phyloP scores from a whole-genome alignment of 208 protist species.

The Leishmania arabica region DNA sequence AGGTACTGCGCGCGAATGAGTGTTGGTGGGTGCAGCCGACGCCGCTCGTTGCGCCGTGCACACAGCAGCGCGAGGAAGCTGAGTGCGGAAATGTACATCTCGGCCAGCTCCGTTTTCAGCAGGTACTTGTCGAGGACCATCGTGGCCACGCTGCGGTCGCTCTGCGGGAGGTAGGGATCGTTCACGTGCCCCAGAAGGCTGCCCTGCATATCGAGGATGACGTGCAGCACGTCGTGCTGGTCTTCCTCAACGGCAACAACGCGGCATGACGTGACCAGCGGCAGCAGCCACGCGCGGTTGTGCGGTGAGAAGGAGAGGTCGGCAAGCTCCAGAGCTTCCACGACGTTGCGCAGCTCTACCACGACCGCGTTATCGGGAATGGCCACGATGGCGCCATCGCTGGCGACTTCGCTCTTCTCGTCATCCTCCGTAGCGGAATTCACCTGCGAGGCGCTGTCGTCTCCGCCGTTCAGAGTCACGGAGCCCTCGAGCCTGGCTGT shows the following conservation, averaged over 20 bases:
- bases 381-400: slow-evolving; percentile 26
- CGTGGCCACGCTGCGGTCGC: slow-evolving; percentile 58
- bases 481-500: slow-evolving; percentile 1
- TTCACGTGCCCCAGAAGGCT: slow-evolving; percentile 55
- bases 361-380: slow-evolving; percentile 80
- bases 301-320: slow-evolving; percentile 74
- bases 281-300: slow-evolving; percentile 82
- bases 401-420: slow-evolving; percentile 13
- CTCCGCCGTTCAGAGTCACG: neutral
- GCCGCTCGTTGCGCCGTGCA: slow-evolving; percentile 56
- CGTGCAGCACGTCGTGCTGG: slow-evolving; percentile 69
- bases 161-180: slow-evolving; percentile 69
- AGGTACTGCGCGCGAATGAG: slow-evolving; percentile 81
- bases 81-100: slow-evolving; percentile 37
- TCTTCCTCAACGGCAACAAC: slow-evolving; percentile 55
- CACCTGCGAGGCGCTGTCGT: neutral
- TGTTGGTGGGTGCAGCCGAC: slow-evolving; percentile 72
- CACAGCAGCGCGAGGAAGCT: slow-evolving; percentile 50
- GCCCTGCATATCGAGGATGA: slow-evolving; percentile 71
- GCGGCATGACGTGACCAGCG: slow-evolving; percentile 73
- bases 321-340: slow-evolving; percentile 70
- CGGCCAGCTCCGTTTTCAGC: slow-evolving; percentile 44
- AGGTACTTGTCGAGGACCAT: slow-evolving; percentile 65
- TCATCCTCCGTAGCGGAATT: slow-evolving; percentile 23
- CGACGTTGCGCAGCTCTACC: slow-evolving; percentile 69